These are phyloP conservation scores for Achlya hypogyna DNA, from an alignment of 352 stramenopile genomes.

Conservation along the genomic window DNA sequence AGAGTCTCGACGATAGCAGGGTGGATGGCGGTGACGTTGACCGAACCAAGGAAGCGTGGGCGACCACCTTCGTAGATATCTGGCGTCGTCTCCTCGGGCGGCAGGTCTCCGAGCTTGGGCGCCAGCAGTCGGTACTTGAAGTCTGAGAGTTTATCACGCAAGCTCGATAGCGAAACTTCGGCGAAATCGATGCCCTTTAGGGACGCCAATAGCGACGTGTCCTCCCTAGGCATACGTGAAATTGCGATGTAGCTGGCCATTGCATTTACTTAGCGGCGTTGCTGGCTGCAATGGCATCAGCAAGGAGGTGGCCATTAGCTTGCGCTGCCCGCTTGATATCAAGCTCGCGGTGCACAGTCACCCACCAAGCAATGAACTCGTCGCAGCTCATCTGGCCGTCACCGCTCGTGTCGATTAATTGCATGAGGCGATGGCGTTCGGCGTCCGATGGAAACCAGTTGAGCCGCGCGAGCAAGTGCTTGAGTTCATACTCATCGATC, in stretches of 20 bases:
- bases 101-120: background rate
- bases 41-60: conserved; percentile 20
- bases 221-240: background rate
- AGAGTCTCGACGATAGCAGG: conserved; percentile 49
- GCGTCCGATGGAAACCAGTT: background rate
- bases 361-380: conserved; percentile 21
- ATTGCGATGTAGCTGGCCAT: background rate
- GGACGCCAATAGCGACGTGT: background rate
- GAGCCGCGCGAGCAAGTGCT: conserved; percentile 9
- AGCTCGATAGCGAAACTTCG: background rate
- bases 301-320: conserved; percentile 13
- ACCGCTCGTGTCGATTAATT: conserved; percentile 11
- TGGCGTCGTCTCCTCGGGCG: background rate
- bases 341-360: background rate
- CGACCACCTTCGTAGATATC: conserved; percentile 11
- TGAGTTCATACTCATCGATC: conserved; percentile 19
- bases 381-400: conserved; percentile 12
- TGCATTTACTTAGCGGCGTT: background rate
- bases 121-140: conserved; percentile 9
- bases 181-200: conserved; percentile 2
- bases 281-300: background rate
- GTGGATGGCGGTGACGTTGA: conserved; percentile 60
- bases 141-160: conserved; percentile 10
- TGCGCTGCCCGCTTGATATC: conserved; percentile 12
- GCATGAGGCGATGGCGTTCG: conserved; percentile 14